Conservation (phyloP, 139 green algal species). For the Chlorella vulgaris region DNA sequence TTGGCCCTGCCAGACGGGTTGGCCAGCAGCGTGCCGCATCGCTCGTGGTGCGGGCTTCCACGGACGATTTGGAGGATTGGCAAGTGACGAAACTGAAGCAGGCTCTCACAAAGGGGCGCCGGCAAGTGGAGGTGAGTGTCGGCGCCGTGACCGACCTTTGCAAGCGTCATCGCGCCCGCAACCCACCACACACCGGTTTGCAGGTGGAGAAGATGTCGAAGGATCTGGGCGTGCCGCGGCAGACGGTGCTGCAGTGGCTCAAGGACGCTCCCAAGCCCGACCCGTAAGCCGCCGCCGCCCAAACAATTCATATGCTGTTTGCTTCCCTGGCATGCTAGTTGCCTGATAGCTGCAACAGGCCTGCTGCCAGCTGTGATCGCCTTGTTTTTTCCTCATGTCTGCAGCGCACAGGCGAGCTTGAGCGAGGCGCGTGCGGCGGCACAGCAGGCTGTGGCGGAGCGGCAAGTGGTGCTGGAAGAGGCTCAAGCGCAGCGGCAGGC, state of each 20-base stretch:
- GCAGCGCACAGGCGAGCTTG: conserved; percentile 11
- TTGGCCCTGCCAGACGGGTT: no score
- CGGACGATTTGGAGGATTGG: conserved; percentile 23
- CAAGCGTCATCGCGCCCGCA: no score
- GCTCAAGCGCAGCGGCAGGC: not conserved
- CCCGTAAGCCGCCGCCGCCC: conserved; percentile 11
- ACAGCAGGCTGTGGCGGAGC: conserved; percentile 4
- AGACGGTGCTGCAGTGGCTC: conserved; percentile 26
- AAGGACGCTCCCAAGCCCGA: not conserved
- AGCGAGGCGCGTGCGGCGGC: conserved; percentile 3
- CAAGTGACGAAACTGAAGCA: conserved; percentile 6
- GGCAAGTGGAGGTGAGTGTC: conserved; percentile 21
- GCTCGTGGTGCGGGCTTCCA: not conserved
- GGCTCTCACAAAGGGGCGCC: not conserved
- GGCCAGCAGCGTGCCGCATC: not conserved
- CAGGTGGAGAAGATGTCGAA: conserved; percentile 34
- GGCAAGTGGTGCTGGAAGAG: not conserved
- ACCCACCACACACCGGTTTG: no score
- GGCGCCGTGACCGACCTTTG: no score
- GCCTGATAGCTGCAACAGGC: no score
- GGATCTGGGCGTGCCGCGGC: conserved; percentile 15
- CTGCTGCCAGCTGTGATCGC: not conserved
- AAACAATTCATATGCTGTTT: no score
- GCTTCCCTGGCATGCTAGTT: no score
- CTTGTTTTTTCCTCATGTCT: not conserved